Conservation (phyloP, 345 rosid genomes). For the Murraya paniculata region DNA sequence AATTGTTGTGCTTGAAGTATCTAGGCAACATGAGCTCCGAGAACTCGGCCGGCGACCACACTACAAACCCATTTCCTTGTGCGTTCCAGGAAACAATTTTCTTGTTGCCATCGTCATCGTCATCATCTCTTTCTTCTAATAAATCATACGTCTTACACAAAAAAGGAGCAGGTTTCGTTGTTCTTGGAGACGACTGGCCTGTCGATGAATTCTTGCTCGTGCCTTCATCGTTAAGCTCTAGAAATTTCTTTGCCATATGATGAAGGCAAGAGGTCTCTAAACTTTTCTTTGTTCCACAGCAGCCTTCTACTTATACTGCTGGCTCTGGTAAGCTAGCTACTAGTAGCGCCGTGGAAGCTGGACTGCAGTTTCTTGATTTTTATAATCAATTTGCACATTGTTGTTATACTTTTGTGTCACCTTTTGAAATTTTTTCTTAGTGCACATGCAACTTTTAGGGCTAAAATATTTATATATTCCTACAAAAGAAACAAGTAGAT, state of each 20-base stretch:
- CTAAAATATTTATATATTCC: not conserved
- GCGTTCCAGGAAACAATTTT: constrained; percentile 55
- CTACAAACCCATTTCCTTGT: constrained; percentile 49
- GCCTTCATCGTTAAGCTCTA: not conserved
- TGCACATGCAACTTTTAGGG: not conserved
- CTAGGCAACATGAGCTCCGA: constrained; percentile 49
- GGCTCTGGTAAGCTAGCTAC: constrained; percentile 18
- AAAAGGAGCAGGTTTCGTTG: constrained; percentile 55
- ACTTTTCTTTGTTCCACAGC: not conserved
- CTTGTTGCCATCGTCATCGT: not conserved
- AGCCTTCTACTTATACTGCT: constrained; percentile 2
- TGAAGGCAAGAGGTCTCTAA: not conserved
- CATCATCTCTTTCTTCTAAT: constrained; percentile 40
- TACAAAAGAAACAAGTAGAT: not conserved
- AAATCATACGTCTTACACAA: constrained; percentile 58
- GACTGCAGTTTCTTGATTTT: not conserved
- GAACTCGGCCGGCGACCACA: constrained; percentile 67
- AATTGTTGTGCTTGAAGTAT: constrained; percentile 73
- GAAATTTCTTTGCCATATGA: not conserved
- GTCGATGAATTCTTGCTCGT: constrained; percentile 8
- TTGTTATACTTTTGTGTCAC: not conserved
- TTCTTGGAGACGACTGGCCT: constrained; percentile 21
- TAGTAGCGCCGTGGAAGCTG: constrained; percentile 11
- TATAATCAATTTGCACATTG: not conserved
- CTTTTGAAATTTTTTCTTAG: not conserved